Percentiles rank a stretch among this genome's conserved stretches.
Evolutionary conservation across 2,329 filamentous ascomycete genomes (phyloP).

Genomic region (Aphanocladium album): DNA sequence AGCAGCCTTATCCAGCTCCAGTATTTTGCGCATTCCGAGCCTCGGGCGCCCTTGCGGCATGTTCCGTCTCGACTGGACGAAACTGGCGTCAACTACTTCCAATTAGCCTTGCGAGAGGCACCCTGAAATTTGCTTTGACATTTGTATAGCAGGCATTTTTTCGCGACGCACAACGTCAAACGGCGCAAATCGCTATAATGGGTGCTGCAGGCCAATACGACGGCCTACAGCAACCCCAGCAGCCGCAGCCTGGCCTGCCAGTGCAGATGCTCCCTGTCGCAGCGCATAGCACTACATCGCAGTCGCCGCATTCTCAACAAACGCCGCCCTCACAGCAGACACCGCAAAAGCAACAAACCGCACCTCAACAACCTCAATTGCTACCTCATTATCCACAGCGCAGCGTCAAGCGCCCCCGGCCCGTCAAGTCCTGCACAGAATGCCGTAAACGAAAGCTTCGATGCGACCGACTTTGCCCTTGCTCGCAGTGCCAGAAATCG

Average conservation of each 20-base stretch:
- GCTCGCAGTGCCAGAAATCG: conserved; percentile 55
- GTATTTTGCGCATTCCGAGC: neutral
- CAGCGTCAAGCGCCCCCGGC: conserved; percentile 49
- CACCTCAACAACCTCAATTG: conserved; percentile 12
- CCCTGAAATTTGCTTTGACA: neutral
- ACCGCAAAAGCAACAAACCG: conserved; percentile 15
- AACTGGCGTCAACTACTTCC: neutral
- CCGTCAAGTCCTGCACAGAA: conserved; percentile 52
- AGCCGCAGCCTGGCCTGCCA: neutral
- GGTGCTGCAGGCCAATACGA: conserved; percentile 4
- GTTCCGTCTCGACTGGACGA: neutral
- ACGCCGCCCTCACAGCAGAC: neutral
- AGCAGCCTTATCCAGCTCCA: neutral
- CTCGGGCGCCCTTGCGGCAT: conserved; percentile 2
- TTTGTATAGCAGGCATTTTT: neutral
- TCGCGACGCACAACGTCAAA: neutral
- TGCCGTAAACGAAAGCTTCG: conserved; percentile 54
- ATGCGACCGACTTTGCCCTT: conserved; percentile 52
- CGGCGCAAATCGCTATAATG: neutral
- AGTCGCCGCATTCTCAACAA: conserved; percentile 1
- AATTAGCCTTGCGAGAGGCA: neutral
- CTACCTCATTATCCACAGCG: conserved; percentile 27
- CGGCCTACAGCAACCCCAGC: conserved; percentile 2
- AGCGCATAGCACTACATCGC: neutral
- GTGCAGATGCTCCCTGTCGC: neutral